Evolutionary conservation across 257 asterid genomes (phyloP), one percentile per base, ranked within the genome.

Genomic region (Solanum corneliomulleri): DNA sequence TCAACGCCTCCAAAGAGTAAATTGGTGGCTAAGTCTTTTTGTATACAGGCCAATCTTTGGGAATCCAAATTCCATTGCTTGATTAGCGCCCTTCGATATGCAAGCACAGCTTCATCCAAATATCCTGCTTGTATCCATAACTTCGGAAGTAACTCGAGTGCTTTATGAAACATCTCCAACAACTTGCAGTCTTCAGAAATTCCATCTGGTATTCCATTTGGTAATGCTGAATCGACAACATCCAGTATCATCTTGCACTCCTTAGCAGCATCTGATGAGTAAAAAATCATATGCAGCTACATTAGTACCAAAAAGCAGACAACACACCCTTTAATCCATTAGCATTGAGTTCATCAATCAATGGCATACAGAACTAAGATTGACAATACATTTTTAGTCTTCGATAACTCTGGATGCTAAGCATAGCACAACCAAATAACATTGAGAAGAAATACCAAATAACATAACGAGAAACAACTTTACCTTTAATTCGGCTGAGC

Each of bases 171-270:
- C 94, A 92, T 93, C 85, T 94, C 99, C 42, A 92, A 94, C 83
- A 96, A 52, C 90, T 94, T 96, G 70, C 89, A 89, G 44, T 94
- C 98, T 88, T 92, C 94, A 6, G 86, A 90, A 71, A 93, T 88
- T 66, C 90, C 93, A 6, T 77, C 68, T 2, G 90, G 85, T 87
- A 92, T 88, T 66, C 99, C 98, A 39, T 76, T 89, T 13, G 99
- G 98, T 58, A 95, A 88, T 82, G 99, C 99, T 58, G 95, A 90
- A 89, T 96, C 98, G 29, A 95, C 96, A 47, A 94, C 91, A 83
- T 96, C 98, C 91, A 95, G 85, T 80, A 96, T 93, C 31, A 93
- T 85, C 86, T 92, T 94, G 97, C 99, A 96, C 89, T 95, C 98
- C 69, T 88, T 92, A 8, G 99, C 98, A 89, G 98, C 98, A 88